A percentile compares a stretch with the other conserved stretches of the same genome.
Evolutionary conservation across 257 asterid species (phyloP).

Genomic region (Scutellaria baicalensis): DNA sequence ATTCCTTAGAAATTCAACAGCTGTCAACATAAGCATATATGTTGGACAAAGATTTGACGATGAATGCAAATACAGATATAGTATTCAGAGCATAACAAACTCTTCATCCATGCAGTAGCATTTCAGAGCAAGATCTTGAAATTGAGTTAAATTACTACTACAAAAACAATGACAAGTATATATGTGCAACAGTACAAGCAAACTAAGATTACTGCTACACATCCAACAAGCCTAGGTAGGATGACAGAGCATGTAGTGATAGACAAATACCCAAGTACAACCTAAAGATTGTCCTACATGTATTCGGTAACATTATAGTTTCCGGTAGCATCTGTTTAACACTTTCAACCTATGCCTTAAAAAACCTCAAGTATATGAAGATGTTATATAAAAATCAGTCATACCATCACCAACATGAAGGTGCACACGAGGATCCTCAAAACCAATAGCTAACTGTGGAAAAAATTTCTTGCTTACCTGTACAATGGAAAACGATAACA

Average conservation of each 20-base stretch:
- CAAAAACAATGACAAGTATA: not conserved
- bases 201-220: not conserved
- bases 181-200: not conserved
- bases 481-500: constrained; percentile 3
- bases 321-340: not conserved
- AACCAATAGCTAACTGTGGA: constrained; percentile 90
- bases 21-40: constrained; percentile 32
- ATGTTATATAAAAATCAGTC: not conserved
- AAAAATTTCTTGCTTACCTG: constrained; percentile 92
- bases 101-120: not conserved
- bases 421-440: constrained; percentile 88
- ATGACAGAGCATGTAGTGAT: no score
- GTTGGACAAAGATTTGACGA: not conserved
- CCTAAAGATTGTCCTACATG: no score
- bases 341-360: not conserved
- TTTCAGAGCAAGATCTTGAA: not conserved
- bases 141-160: not conserved
- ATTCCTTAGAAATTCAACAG: constrained; percentile 61
- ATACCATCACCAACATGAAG: constrained; percentile 98
- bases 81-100: not conserved
- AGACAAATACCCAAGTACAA: no score
- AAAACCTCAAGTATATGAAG: constrained; percentile 2
- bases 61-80: not conserved
- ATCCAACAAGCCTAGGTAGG: not conserved
- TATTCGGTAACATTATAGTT: not conserved